Evolutionary conservation across 2,329 filamentous ascomycete genomes (phyloP).

Genomic region (Allantophomopsis cytisporea): DNA sequence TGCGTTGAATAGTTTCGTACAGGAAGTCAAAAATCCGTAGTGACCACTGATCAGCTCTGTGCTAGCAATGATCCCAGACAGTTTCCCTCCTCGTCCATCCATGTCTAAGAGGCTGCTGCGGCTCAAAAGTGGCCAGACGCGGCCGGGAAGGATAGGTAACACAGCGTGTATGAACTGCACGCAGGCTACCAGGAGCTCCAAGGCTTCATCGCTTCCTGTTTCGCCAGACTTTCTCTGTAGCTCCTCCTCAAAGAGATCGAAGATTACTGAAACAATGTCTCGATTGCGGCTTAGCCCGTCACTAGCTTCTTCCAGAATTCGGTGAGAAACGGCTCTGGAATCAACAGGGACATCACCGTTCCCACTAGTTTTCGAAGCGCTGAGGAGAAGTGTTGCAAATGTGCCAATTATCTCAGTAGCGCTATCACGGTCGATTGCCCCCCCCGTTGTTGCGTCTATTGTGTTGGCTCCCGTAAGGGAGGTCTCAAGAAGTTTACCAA

Average conservation of each 20-base stretch:
- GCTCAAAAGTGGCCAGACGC: constrained; percentile 82
- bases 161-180: constrained; percentile 68
- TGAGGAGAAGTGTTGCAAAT: constrained; percentile 55
- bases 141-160: constrained; percentile 58
- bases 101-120: constrained; percentile 69
- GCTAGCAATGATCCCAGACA: constrained; percentile 68
- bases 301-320: constrained; percentile 42
- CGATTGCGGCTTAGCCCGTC: constrained; percentile 38
- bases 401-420: constrained; percentile 63
- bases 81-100: constrained; percentile 61
- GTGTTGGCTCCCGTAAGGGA: constrained; percentile 41
- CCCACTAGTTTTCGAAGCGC: constrained; percentile 6
- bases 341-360: constrained; percentile 19
- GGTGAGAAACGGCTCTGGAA: constrained; percentile 20
- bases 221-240: constrained; percentile 30
- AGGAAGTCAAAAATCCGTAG: constrained; percentile 65
- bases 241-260: constrained; percentile 70
- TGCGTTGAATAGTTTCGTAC: constrained; percentile 59
- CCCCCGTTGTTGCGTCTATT: constrained; percentile 27
- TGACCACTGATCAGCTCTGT: constrained; percentile 66
- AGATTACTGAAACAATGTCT: constrained; percentile 71
- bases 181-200: constrained; percentile 57
- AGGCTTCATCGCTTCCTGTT: constrained; percentile 23
- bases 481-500: constrained; percentile 64
- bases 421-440: constrained; percentile 39